These are phyloP conservation scores for Melampsora medusae DNA, from an alignment of 1,284 basidiomycete species.

Conservation along the genomic window DNA sequence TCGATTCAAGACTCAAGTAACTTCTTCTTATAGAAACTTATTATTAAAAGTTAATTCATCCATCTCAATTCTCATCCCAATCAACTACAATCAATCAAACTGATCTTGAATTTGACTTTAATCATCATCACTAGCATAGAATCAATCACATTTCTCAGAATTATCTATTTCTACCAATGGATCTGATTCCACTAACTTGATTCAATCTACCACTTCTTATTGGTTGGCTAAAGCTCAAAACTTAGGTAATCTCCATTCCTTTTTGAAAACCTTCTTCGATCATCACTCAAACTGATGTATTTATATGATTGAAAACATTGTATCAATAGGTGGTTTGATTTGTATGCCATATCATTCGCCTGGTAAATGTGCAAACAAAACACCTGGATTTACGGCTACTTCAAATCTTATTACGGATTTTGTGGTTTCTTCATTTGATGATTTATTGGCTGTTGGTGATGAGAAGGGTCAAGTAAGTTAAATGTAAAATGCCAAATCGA, in stretches of 20 bases:
- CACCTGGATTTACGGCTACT: slow-evolving; percentile 45
- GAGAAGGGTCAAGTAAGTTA: slow-evolving; percentile 46
- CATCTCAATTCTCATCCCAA: too few relatives aligned
- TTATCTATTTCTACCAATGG: slow-evolving; percentile 17
- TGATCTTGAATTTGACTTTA: background rate
- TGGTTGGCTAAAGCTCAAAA: slow-evolving; percentile 79
- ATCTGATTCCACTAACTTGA: slow-evolving; percentile 26
- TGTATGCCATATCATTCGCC: slow-evolving; percentile 47
- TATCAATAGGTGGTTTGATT: slow-evolving; percentile 47
- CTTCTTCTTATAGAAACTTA: background rate
- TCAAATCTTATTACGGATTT: slow-evolving; percentile 47
- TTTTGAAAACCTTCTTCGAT: background rate
- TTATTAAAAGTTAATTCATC: background rate
- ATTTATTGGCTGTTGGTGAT: slow-evolving; percentile 47
- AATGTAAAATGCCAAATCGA: too few relatives aligned
- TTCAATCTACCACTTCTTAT: slow-evolving; percentile 19
- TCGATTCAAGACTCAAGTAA: too few relatives aligned
- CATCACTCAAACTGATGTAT: background rate
- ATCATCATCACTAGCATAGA: slow-evolving; percentile 7
- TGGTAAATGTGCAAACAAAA: slow-evolving; percentile 48
- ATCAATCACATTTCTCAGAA: slow-evolving; percentile 27
- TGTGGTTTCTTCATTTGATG: slow-evolving; percentile 48
- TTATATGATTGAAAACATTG: background rate
- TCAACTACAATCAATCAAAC: too few relatives aligned
- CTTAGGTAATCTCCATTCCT: slow-evolving; percentile 53